Evolutionary conservation across 2,329 filamentous ascomycete genomes (phyloP), one percentile per base, ranked within the genome.

Genomic region (Penicillium sp.): DNA sequence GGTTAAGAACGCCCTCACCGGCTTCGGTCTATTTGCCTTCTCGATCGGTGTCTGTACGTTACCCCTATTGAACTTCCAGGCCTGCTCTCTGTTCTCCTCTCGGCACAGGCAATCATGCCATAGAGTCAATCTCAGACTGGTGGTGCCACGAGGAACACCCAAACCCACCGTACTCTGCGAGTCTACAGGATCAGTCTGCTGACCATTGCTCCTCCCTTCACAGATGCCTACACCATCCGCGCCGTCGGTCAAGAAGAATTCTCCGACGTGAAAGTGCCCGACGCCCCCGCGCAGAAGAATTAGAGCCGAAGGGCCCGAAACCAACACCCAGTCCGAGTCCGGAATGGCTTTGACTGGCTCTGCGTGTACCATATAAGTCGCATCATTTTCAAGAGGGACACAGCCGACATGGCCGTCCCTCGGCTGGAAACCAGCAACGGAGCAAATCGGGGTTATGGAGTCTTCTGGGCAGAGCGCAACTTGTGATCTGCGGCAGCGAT

Each of bases 231-330:
- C 70, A 89, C 86, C 38, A 87, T 99, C 69, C 83, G 80, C 60
- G 90, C 90, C 48, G 89, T 99, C 67, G 90, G 92, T 39, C 94
- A 97, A 74, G 94, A 97, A 73, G 90, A 96, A 61, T 99, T 99
- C 76, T 89, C 92, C 51, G 94, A 99, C 69, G 92, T 97, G 63
- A 86, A 90, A 69, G 87, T 97, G 33, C 94, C 94, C 25, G 88
- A 90, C 69, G 78, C 81, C 46, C 87, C 89, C 43, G 61, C 46
- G 50, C 47, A 68, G 54, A 61, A 69, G 53, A 62, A 69, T 61
- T 65, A 57, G 44, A 46, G 25, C 30, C 20, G 10, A 42, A 9
- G 22, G 33, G 30, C 30, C 35, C 24, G 16, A 33, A 18, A 7
- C 35, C 36, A 36, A 30, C 4, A 20, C 25, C 38, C 28, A 30